Evolutionary conservation across 805 yeast species (phyloP).

Genomic region (Wickerhamiella sorbophila): DNA sequence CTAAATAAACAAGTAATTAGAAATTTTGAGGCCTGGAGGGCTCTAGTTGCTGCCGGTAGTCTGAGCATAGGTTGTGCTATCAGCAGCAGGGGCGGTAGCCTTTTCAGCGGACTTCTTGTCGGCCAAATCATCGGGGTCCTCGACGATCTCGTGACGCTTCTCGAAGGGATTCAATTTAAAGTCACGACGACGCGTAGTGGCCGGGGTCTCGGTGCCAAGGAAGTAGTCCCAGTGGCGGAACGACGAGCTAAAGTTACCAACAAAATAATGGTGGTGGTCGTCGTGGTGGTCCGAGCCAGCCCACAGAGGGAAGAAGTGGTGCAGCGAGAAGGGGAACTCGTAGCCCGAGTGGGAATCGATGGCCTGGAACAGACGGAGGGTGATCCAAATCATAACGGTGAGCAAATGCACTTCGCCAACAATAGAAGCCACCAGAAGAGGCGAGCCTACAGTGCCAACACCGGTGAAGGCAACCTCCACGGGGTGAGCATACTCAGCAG

Average conservation of each 20-base stretch:
- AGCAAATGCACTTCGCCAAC: conserved; percentile 69
- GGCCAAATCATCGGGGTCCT: conserved; percentile 18
- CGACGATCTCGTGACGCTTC: conserved; percentile 18
- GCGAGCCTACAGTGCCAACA: conserved; percentile 92
- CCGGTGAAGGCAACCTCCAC: conserved; percentile 83
- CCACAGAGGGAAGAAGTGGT: conserved; percentile 89
- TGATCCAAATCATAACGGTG: conserved; percentile 83
- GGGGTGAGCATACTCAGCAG: conserved; percentile 98
- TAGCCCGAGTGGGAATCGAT: conserved; percentile 97
- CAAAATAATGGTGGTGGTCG: conserved; percentile 89
- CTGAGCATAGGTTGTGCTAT: no score
- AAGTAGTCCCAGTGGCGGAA: conserved; percentile 94
- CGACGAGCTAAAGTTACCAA: conserved; percentile 87
- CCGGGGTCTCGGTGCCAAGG: conserved; percentile 60
- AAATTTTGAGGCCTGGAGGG: no score
- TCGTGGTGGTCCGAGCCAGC: conserved; percentile 98
- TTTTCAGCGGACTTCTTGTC: conserved; percentile 8
- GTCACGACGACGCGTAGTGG: conserved; percentile 35
- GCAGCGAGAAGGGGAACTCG: conserved; percentile 94
- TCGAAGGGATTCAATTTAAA: conserved; percentile 21
- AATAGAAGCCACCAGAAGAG: conserved; percentile 66
- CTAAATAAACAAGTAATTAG: no score
- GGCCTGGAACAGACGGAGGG: conserved; percentile 83
- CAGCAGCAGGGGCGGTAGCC: no score
- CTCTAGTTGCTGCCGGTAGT: no score